Base-by-base conservation (phyloP, 495 filamentous ascomycete genomes). In the Cladorrhinum samala region DNA sequence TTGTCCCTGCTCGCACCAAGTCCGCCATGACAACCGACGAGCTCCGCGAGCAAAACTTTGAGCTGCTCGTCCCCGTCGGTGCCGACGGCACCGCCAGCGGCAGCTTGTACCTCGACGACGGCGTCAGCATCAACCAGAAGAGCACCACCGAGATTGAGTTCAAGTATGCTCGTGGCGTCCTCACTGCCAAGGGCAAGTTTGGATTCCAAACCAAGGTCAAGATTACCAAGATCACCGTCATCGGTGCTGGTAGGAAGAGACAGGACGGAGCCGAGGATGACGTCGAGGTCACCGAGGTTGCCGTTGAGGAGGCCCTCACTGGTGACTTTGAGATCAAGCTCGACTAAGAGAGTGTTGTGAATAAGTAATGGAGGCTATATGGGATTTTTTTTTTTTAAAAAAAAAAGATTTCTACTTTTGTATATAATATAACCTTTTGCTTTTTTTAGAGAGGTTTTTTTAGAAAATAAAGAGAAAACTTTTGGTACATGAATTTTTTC, bases 1-100 rank as follows among this genome's bases (percentile, higher is more conserved):
- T 94, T 55, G 62, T 91, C 38, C 88, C 89, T 0, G 61, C 82
- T 27, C 78, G 89, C 6, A 65, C 72, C 9, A 71, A 75, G 33
- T 76, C 77, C 46, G 83, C 81, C 14, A 84, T 82, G 66, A 92
- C 89, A 7, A 92, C 87, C 2, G 71, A 76, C 14, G 83, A 82
- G 53, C 65, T 92, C 19, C 77, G 89, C 21, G 72, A 77, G 50
- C 72, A 82, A 57, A 69, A 82, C 48, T 90, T 91, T 70, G 79
- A 85, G 66, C 67, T 94, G 38, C 51, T 92, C 24, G 71, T 94
- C 27, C 82, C 88, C 1, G 77, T 87, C 0, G 81, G 71, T 20
- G 54, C 55, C 30, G 68, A 74, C 36, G 72, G 72, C 37, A 68
- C 54, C 37, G 73, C 72, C 0, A 33, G 46, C 5, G 73, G 73